A percentile compares a stretch with the other conserved stretches of the same genome.
Evolutionary conservation across 805 yeast genomes (phyloP).

Genomic region (Komagataella kurtzmanii): DNA sequence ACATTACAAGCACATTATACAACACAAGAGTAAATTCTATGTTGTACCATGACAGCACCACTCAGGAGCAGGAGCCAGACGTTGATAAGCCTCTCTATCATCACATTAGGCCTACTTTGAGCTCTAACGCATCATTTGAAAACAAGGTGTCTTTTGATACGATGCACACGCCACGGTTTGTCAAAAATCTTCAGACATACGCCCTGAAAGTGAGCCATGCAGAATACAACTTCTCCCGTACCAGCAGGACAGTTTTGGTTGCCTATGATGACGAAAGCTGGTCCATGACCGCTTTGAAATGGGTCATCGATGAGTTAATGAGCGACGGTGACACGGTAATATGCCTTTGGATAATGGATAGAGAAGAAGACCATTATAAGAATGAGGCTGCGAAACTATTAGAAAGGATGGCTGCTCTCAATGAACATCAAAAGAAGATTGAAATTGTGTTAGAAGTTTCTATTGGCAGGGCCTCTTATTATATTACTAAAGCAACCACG

Average conservation of each 20-base stretch:
- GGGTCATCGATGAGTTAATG: slow-evolving; percentile 29
- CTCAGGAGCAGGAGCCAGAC: neutral
- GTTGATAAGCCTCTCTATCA: neutral
- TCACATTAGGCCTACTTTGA: neutral
- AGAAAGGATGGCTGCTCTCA: slow-evolving; percentile 17
- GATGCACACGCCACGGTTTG: neutral
- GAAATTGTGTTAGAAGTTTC: slow-evolving; percentile 28
- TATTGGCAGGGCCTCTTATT: slow-evolving; percentile 27
- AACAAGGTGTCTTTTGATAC: neutral
- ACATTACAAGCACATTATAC: neutral
- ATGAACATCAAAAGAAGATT: slow-evolving; percentile 21
- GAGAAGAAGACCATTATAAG: slow-evolving; percentile 14
- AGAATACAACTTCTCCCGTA: slow-evolving; percentile 19
- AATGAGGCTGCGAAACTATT: slow-evolving; percentile 20
- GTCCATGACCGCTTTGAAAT: slow-evolving; percentile 27
- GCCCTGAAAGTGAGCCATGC: slow-evolving; percentile 20
- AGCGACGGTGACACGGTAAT: slow-evolving; percentile 33
- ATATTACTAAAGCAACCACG: slow-evolving; percentile 24
- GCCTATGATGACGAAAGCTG: slow-evolving; percentile 28
- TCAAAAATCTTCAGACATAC: neutral
- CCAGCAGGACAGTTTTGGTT: slow-evolving; percentile 27
- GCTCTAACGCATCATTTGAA: neutral
- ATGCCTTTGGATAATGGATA: slow-evolving; percentile 27
- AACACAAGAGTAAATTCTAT: neutral
- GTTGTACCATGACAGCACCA: neutral